Percentiles rank a stretch among this genome's conserved stretches.
These are phyloP conservation scores for Rhodotorula glutinis DNA, from an alignment of 1,284 basidiomycete genomes.

Conservation along the genomic window DNA sequence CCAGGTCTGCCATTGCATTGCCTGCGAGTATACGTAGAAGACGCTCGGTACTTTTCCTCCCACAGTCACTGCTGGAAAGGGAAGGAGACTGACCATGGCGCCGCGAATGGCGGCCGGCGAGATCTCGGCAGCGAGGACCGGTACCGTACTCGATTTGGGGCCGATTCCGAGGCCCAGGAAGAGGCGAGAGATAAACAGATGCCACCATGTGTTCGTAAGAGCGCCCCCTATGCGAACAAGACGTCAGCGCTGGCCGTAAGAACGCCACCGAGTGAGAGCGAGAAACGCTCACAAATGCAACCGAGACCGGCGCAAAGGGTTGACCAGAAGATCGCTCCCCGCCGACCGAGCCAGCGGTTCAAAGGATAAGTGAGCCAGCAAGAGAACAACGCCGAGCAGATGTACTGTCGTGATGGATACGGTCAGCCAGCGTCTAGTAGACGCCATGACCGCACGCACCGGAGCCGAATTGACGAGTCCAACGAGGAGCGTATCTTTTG, in stretches of 20 bases:
- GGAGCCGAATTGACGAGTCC: slow-evolving; percentile 29
- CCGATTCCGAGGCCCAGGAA: slow-evolving; percentile 51
- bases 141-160: slow-evolving; percentile 50
- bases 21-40: no score
- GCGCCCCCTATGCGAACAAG: neutral
- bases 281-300: slow-evolving; percentile 59
- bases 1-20: slow-evolving; percentile 45
- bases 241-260: neutral
- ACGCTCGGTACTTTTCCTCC: no score
- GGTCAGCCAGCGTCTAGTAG: no score
- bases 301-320: slow-evolving; percentile 57
- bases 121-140: slow-evolving; percentile 50
- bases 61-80: no score
- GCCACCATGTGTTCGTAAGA: slow-evolving; percentile 58
- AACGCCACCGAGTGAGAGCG: slow-evolving; percentile 55
- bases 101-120: slow-evolving; percentile 53
- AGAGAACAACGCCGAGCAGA: slow-evolving; percentile 43
- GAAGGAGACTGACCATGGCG: slow-evolving; percentile 52
- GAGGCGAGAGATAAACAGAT: slow-evolving; percentile 49
- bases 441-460: no score
- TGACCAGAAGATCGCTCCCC: slow-evolving; percentile 67
- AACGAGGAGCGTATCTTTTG: slow-evolving; percentile 16
- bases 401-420: slow-evolving; percentile 34
- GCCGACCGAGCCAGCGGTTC: slow-evolving; percentile 55
- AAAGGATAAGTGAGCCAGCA: slow-evolving; percentile 50